phyloP scores from a whole-genome alignment of 1,284 basidiomycete species.

The Neolentinus lepideus region DNA sequence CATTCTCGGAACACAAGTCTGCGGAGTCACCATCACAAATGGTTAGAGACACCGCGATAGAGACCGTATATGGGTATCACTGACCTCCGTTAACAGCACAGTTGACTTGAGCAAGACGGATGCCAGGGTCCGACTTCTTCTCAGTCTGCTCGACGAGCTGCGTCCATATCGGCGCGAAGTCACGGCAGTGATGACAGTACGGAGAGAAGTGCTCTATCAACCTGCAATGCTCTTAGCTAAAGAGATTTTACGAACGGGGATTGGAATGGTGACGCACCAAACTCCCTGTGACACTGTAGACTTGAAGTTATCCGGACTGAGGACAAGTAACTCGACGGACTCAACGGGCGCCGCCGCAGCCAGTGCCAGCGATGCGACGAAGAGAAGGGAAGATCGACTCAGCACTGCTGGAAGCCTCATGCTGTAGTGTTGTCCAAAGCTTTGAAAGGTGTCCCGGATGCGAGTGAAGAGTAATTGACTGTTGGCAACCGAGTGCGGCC shows the following conservation, averaged over 20 bases:
- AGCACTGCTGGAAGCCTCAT: neutral
- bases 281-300: constrained; percentile 48
- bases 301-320: constrained; percentile 65
- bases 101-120: constrained; percentile 81
- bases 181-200: constrained; percentile 72
- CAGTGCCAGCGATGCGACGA: constrained; percentile 20
- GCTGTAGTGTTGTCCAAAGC: neutral
- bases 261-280: constrained; percentile 47
- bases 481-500: no score
- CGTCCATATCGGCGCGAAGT: constrained; percentile 82
- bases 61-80: constrained; percentile 25
- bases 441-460: no score
- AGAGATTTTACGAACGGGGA: no score
- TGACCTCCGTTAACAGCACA: constrained; percentile 79
- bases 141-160: constrained; percentile 57
- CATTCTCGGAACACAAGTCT: constrained; percentile 72
- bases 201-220: constrained; percentile 77
- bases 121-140: constrained; percentile 42
- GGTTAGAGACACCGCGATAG: no score
- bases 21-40: neutral
- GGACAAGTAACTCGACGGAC: constrained; percentile 22
- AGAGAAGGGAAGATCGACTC: neutral
- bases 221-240: constrained; percentile 31
- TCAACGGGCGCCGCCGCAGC: constrained; percentile 31
- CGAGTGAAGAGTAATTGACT: no score